Evolutionary conservation across 2,329 filamentous ascomycete genomes (phyloP), one percentile per base, ranked within the genome.

Genomic region (Apiospora hydei): DNA sequence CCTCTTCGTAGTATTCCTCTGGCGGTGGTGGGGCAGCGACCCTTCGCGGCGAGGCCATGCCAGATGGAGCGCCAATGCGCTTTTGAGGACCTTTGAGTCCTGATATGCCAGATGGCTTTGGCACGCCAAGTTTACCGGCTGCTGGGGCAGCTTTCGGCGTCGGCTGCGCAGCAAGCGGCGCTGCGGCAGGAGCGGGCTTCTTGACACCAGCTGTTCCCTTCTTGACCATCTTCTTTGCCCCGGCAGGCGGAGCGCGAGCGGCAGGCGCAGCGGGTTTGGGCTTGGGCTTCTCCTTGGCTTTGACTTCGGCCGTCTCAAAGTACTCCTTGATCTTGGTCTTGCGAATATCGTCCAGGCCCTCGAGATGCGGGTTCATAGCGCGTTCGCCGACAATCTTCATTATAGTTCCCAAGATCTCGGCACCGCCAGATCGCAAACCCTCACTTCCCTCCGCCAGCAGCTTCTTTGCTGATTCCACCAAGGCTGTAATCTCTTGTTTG

Each of bases 311-410:
- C 6, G 89, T 89, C 71, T 96, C 94, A 76, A 90, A 94, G 70
- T 76, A 98, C 81, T 99, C 96, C 84, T 97, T 98, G 81, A 98
- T 93, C 82, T 98, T 99, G 74, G 88, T 93, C 84, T 98, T 98
- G 73, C 95, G 90, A 76, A 98, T 98, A 34, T 99, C 96, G 80
- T 99, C 96, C 3, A 99, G 86, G 3, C 94, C 94, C 75, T 98
- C 96, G 21, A 99, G 85, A 80, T 97, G 93, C 11, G 94, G 93
- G 61, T 93, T 94, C 96, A 99, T 99, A 70, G 94, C 94, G 72
- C 96, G 91, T 82, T 99, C 97, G 57, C 96, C 96, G 85, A 98
- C 94, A 71, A 99, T 98, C 85, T 98, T 99, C 96, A 98, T 98
- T 69, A 99, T 83, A 0, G 95, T 98, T 75, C 97, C 96, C 3